phyloP scores from a whole-genome alignment of 2,329 filamentous ascomycete genomes.

The Blumeria graminis region DNA sequence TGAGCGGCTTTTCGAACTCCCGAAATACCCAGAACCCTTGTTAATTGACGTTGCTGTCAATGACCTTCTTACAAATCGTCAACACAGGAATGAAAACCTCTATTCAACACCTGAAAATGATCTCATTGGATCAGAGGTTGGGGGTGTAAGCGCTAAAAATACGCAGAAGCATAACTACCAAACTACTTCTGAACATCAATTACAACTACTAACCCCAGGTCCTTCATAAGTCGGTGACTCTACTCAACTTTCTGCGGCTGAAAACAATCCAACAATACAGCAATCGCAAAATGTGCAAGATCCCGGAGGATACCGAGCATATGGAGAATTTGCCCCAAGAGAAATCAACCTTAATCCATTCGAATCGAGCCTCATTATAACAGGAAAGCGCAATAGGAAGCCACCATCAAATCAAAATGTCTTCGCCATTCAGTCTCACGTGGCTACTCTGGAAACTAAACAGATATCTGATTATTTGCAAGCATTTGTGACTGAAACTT shows the following conservation, averaged over 20 bases:
- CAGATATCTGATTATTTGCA: too few species aligned
- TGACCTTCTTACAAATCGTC: background rate
- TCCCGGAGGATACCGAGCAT: too few species aligned
- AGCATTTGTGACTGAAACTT: too few species aligned
- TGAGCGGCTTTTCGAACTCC: background rate
- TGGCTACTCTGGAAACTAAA: too few species aligned
- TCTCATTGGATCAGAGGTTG: background rate
- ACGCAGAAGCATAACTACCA: background rate
- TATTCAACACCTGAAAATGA: background rate
- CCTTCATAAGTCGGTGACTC: background rate
- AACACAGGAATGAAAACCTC: too few species aligned
- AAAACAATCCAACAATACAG: too few species aligned
- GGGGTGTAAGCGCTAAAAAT: background rate
- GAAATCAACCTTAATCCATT: background rate
- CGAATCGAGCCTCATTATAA: background rate
- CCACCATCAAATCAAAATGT: background rate
- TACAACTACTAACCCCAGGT: background rate
- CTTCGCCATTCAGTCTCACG: background rate
- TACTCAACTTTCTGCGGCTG: too few species aligned
- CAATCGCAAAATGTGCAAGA: too few species aligned
- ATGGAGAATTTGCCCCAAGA: background rate
- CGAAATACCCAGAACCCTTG: background rate
- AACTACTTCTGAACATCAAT: background rate
- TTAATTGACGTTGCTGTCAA: background rate
- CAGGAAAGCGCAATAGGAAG: background rate